Percentiles rank a stretch among this genome's conserved stretches.
Evolutionary conservation across 2,329 filamentous ascomycete species (phyloP).

Genomic region (Sporothrix brasiliensis): DNA sequence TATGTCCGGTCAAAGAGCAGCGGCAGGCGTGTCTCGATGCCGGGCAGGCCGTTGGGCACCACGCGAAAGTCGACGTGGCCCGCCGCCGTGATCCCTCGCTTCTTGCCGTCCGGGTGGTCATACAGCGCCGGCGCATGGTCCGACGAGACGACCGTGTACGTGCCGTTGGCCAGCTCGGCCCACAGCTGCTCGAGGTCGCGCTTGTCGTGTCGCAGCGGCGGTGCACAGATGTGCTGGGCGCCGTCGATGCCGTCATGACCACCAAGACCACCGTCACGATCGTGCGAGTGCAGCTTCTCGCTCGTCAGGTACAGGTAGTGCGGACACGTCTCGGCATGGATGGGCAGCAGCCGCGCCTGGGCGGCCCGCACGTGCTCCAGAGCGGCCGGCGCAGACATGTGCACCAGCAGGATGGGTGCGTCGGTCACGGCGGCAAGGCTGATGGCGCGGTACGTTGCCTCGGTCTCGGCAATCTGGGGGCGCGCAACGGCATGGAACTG

Average conservation of each 20-base stretch:
- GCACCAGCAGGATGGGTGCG: slow-evolving; percentile 57
- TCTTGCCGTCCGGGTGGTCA: slow-evolving; percentile 46
- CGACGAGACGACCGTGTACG: slow-evolving; percentile 57
- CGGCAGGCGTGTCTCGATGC: slow-evolving; percentile 59
- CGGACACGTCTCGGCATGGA: slow-evolving; percentile 61
- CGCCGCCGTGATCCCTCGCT: slow-evolving; percentile 32
- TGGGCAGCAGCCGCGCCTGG: slow-evolving; percentile 53
- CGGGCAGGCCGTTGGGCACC: slow-evolving; percentile 61
- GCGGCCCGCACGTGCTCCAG: slow-evolving; percentile 54
- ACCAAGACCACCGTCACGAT: background rate
- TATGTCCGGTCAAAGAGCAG: slow-evolving; percentile 47
- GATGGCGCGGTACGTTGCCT: slow-evolving; percentile 55
- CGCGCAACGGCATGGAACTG: slow-evolving; percentile 52
- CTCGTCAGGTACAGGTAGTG: slow-evolving; percentile 60
- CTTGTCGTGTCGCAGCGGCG: slow-evolving; percentile 50
- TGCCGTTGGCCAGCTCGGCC: slow-evolving; percentile 54
- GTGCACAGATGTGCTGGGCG: slow-evolving; percentile 57
- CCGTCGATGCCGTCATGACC: slow-evolving; percentile 37
- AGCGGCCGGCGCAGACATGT: slow-evolving; percentile 53
- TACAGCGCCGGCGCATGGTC: slow-evolving; percentile 54
- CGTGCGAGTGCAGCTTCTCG: slow-evolving; percentile 40
- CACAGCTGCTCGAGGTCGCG: slow-evolving; percentile 56
- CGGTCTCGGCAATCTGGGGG: slow-evolving; percentile 52
- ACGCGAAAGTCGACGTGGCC: slow-evolving; percentile 48
- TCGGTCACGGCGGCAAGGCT: slow-evolving; percentile 54